Percentiles rank a stretch among this genome's conserved stretches.
These are phyloP conservation scores for Pythium guiyangense DNA, from an alignment of 352 stramenopile genomes.

Conservation along the genomic window DNA sequence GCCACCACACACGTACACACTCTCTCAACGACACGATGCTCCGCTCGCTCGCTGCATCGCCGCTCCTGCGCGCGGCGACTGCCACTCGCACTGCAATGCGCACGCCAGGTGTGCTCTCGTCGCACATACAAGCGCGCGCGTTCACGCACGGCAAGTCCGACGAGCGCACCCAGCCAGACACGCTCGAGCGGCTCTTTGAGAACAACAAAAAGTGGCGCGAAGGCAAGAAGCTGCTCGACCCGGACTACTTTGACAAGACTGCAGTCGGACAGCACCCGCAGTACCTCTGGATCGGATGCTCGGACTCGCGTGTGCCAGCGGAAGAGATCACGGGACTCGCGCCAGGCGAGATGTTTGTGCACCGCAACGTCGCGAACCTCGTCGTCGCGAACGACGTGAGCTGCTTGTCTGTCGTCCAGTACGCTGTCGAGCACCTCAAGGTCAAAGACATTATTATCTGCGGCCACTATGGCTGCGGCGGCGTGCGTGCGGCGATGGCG, in stretches of 20 bases:
- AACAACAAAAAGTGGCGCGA: conserved; percentile 78
- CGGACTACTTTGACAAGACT: conserved; percentile 80
- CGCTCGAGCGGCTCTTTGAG: conserved; percentile 57
- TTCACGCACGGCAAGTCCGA: background rate
- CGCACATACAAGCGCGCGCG: conserved; percentile 7
- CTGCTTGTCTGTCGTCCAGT: no score
- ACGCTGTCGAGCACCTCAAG: no score
- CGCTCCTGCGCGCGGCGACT: conserved; percentile 10
- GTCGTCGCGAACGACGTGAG: no score
- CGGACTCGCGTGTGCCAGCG: conserved; percentile 81
- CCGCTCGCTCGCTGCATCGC: conserved; percentile 19
- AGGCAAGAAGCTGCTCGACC: conserved; percentile 52
- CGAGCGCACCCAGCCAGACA: conserved; percentile 4
- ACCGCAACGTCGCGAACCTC: no score
- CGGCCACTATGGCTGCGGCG: no score
- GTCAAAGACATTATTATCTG: no score
- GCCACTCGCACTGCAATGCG: background rate
- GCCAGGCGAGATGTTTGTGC: no score
- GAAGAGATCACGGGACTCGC: no score
- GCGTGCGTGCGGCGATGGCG: conserved; percentile 45
- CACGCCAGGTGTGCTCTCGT: no score
- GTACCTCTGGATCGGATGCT: conserved; percentile 90
- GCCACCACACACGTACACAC: no score
- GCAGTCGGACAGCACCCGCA: conserved; percentile 72
- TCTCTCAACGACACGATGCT: conserved; percentile 17